Evolutionary conservation across 331 rosid species (phyloP), one percentile per base, ranked within the genome.

Genomic region (Quercus lobata): DNA sequence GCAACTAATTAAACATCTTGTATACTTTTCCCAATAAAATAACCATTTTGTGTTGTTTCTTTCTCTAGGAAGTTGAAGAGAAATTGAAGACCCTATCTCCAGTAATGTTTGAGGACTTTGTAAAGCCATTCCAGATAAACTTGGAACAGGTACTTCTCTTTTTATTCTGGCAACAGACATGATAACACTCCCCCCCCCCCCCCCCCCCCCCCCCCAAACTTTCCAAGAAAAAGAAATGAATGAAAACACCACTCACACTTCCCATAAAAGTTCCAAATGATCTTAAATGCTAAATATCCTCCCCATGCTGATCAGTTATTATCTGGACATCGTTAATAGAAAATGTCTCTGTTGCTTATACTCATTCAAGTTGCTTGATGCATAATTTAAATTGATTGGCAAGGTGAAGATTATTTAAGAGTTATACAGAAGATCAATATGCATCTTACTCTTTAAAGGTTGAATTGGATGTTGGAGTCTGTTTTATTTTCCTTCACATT

Each of bases 101-200:
- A 5, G 87, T 87, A 79, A 91, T 95, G 98, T 95, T 93, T 68
- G 92, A 95, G 85, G 97, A 95, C 83, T 93, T 87, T 74, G 91
- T 89, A 72, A 80, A 79, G 85, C 97, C 99, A 54, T 90, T 86
- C 92, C 98, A 91, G 79, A 88, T 93, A 75, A 84, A 93, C 80
- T 70, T 84, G 82, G 98, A 90, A 24, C 82, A 87, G 97, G 99
- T 93, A 90, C 80, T 74, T 83, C 75, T 56, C 57, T 72, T 73
- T 79, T 73, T 16, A 29, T 46, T 27, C 70, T 35, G 35, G 27
- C 17, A 32, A 32, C 15, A 66, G 4, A 12, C 3, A 65, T 65
- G 46, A 65, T 2, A 6, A 57, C 21, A 7, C 46, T 7, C 0
- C 46, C 1, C 11, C 61, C 7, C 41, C 0, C 0, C 2, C 2